Evolutionary conservation across 805 yeast species (phyloP), one percentile per base, ranked within the genome.

Genomic region (Ogataea paraovalis): DNA sequence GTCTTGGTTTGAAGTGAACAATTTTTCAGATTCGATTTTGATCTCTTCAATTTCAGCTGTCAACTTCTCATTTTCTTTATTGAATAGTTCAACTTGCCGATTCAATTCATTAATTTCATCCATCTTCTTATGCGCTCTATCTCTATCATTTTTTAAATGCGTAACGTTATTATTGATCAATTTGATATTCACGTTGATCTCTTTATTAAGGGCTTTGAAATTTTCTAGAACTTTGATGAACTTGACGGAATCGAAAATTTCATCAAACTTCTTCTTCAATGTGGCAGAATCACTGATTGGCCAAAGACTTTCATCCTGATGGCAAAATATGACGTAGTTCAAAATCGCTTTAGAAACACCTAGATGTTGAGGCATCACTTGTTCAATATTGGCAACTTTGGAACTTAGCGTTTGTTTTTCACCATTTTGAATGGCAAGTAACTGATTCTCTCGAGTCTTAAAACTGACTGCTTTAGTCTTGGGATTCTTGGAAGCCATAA

Each of bases 291-390:
- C 99, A 56, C 91, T 80, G 42, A 94, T 72, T 1, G 99, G 99
- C 99, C 99, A 94, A 25, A 89, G 67, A 57, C 92, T 83, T 50
- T 94, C 99, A 60, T 94, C 99, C 64, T 94, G 99, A 61, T 94
- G 99, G 60, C 99, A 92, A 67, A 94, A 94, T 1, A 92, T 83
- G 38, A 94, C 99, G 62, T 89, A 88, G 55, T 92, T 96, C 44
- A 94, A 68, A 46, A 94, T 80, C 0, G 98, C 87, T 49, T 80
- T 79, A 0, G 96, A 86, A 1, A 91, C 96, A 5, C 99, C 99
- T 47, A 94, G 71, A 52, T 82, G 83, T 21, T 76, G 73, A 1
- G 98, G 97, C 34, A 94, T 83, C 46, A 85, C 85, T 4, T 75
- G 67, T 59, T 94, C 97, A 43, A 94, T 73, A 52, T 92, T 98